These are phyloP conservation scores for Vitis vinifera DNA, from an alignment of 164 flowering plant species.

Conservation along the genomic window DNA sequence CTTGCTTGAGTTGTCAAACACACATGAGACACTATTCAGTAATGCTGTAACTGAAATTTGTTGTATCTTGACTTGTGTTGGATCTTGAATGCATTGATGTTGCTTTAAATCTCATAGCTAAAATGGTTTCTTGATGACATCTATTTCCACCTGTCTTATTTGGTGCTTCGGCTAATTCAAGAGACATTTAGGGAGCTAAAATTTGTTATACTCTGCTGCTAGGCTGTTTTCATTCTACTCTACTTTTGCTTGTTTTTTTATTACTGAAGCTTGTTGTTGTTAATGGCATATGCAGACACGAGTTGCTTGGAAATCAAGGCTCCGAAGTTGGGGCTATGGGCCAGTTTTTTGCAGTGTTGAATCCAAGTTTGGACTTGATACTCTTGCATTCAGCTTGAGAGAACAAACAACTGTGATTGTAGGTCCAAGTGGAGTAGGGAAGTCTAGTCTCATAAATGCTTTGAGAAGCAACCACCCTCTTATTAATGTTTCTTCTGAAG, in stretches of 20 bases:
- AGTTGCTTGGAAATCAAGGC: conserved; percentile 62
- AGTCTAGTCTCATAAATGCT: conserved; percentile 93
- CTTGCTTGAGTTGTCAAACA: too few species aligned
- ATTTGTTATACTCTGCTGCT: not conserved
- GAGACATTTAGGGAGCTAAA: not conserved
- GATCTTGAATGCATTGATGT: not conserved
- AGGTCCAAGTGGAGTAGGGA: conserved; percentile 99
- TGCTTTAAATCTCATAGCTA: not conserved
- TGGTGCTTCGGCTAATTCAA: too few species aligned
- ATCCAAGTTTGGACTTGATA: conserved; percentile 57
- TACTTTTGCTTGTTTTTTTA: not conserved
- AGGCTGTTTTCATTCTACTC: not conserved
- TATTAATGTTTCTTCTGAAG: conserved; percentile 26
- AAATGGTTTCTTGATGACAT: not conserved
- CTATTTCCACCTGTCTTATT: too few species aligned
- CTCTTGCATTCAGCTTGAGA: conserved; percentile 55
- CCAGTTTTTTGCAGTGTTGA: conserved; percentile 91
- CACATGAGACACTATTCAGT: not conserved
- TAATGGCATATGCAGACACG: conserved; percentile 44
- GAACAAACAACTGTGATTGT: conserved; percentile 84
- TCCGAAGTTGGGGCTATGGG: conserved; percentile 81
- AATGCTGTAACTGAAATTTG: not conserved
- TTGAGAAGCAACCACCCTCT: conserved; percentile 52
- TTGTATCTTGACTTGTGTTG: not conserved
- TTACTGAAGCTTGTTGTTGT: not conserved